Percentiles rank a stretch among this genome's conserved stretches.
phyloP scores from a whole-genome alignment of 73 alveolate genomes.

The Paramecium sexaurelia region DNA sequence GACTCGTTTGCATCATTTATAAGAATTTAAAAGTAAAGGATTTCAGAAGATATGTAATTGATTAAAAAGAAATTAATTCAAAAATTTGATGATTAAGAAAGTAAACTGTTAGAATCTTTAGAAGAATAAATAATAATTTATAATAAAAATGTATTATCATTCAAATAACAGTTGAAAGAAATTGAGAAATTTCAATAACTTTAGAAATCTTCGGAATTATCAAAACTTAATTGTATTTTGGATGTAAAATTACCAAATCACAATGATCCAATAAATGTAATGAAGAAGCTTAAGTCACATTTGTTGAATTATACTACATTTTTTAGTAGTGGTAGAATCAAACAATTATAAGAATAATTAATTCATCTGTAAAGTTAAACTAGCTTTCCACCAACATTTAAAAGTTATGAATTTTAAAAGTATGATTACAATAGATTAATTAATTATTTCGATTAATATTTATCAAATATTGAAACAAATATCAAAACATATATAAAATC shows the following conservation, averaged over 20 bases:
- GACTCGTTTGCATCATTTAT: conserved; percentile 26
- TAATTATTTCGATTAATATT: neutral
- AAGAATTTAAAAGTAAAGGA: neutral
- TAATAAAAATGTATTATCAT: neutral
- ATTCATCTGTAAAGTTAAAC: conserved; percentile 2
- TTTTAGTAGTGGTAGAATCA: neutral
- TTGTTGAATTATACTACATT: neutral
- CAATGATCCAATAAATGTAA: conserved; percentile 29
- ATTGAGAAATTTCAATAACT: neutral
- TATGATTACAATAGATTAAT: neutral
- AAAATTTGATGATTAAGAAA: conserved; percentile 9
- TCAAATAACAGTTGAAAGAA: neutral
- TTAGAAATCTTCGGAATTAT: neutral
- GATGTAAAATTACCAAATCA: neutral
- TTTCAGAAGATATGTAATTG: neutral
- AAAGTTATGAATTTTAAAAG: conserved; percentile 8
- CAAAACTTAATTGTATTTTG: neutral
- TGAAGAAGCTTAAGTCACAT: neutral
- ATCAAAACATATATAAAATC: neutral
- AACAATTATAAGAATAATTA: neutral
- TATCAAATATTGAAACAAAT: neutral
- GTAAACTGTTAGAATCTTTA: neutral
- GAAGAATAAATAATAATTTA: neutral
- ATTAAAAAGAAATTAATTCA: neutral
- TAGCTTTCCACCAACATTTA: neutral